These are phyloP conservation scores for Homolaphlyctis polyrhiza DNA, from an alignment of 371 early-diverging fungal species.

Conservation along the genomic window DNA sequence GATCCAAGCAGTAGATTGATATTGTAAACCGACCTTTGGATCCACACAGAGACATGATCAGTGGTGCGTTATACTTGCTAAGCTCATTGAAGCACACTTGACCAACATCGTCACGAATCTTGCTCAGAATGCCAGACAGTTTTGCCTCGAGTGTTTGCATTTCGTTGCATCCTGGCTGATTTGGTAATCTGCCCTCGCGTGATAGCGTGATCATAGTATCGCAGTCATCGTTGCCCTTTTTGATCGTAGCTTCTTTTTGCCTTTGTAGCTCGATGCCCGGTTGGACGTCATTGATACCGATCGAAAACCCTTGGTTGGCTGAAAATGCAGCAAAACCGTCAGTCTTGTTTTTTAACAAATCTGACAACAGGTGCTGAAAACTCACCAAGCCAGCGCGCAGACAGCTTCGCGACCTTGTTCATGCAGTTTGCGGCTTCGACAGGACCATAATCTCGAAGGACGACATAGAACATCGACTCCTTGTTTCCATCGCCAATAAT, in stretches of 20 bases:
- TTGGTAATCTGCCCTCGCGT: conserved; percentile 68
- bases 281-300: conserved; percentile 98
- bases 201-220: conserved; percentile 75
- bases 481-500: conserved; percentile 97
- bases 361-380: too few relatives aligned
- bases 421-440: conserved; percentile 85
- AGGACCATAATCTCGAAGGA: conserved; percentile 89
- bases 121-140: conserved; percentile 85
- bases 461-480: conserved; percentile 87
- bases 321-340: too few relatives aligned
- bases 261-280: conserved; percentile 71
- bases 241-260: conserved; percentile 76
- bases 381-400: conserved; percentile 84
- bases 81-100: conserved; percentile 92
- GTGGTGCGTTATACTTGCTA: conserved; percentile 91
- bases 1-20: too few relatives aligned
- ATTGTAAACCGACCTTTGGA: conserved; percentile 72
- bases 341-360: background rate
- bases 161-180: conserved; percentile 82
- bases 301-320: conserved; percentile 94
- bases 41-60: conserved; percentile 98
- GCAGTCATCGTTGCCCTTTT: conserved; percentile 78
- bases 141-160: conserved; percentile 87
- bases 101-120: conserved; percentile 96
- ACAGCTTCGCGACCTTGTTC: conserved; percentile 92